Base-by-base conservation (phyloP, 768 basidiomycete genomes). In the Pulveroboletus sp. region DNA sequence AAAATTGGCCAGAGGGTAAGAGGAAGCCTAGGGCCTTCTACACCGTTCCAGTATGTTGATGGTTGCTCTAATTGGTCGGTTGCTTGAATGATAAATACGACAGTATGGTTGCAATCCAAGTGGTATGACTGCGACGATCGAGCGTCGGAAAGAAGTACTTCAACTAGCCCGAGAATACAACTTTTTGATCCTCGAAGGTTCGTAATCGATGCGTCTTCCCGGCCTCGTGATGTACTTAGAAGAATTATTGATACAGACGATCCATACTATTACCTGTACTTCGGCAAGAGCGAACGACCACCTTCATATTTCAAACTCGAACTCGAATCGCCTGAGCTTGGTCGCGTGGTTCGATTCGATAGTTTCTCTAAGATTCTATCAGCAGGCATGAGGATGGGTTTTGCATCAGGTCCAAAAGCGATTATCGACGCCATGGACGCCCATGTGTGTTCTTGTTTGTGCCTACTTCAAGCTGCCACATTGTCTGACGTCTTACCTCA, bases 21-120 rank as follows among this genome's bases (percentile, higher is more conserved):
- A 78, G 75, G 10, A 83, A 80, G 58, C 93, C 92, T 5, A 90
- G 81, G 66, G 72, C 85, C 0, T 70, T 95, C 34, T 95, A 94
- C 69, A 92, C 84, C 5, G 84, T 93, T 33, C 85, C 83, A 5
- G 86, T 87, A 66, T 20, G 79, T 37, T 23, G 20, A 40, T 46
- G 11, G 27, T 42, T 49, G 13, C 49, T 32, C 40, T 49, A 34
- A 48, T 52, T 41, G 41, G 56, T 45, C 37, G 14, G 34, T 31
- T 39, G 38, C 27, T 24, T 31, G 31, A 38, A 36, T 42, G 43
- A 34, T 45, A 24, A 37, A 37, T 45, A 43, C 17, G 14, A 14
- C 51, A 88, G 85, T 87, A 85, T 58, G 93, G 92, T 29, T 86
- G 85, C 56, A 94, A 94, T 66, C 93, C 91, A 4, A 89, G 85